Base-by-base conservation (phyloP, 176 grass and related monocot species). In the Olyra latifolia region DNA sequence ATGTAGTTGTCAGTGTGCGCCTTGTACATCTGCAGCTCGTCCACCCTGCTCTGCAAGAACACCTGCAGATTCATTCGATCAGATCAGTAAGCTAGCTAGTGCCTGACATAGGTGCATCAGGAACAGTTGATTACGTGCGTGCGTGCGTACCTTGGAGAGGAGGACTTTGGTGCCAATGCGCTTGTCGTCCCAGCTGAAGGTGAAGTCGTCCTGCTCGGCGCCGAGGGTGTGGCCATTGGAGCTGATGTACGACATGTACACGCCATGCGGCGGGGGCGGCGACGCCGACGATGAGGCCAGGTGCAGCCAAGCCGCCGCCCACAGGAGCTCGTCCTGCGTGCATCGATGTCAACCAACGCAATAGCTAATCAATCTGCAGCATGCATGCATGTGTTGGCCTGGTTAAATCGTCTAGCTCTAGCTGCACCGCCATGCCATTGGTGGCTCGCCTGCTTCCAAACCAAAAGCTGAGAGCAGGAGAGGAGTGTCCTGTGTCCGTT, bases 131-230 rank as follows among this genome's bases (percentile, higher is more conserved):
- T 6, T 6, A 25, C 25, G 12, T 11, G 11, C 1, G 11, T 24
- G 25, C 24, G 24, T 29, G 6, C 25, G 30, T 73, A 74, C 80
- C 82, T 93, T 93, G 73, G 94, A 53, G 61, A 93, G 94, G 69
- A 97, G 90, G 61, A 97, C 69, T 30, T 97, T 93, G 38, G 86
- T 87, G 48, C 80, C 90, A 1, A 80, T 12, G 17, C 88, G 90
- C 88, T 97, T 97, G 80, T 93, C 91, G 72, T 97, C 91, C 91
- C 94, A 97, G 75, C 91, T 93, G 77, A 97, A 87, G 56, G 91
- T 91, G 84, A 84, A 93, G 78, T 82, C 84, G 81, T 97, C 94
- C 17, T 97, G 68, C 22, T 91, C 88, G 3, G 52, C 88, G 35
- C 94, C 94, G 5, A 97, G 72, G 8, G 2, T 78, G 41, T 85